These are phyloP conservation scores for Acer negundo DNA, from an alignment of 345 rosid species.

Conservation along the genomic window DNA sequence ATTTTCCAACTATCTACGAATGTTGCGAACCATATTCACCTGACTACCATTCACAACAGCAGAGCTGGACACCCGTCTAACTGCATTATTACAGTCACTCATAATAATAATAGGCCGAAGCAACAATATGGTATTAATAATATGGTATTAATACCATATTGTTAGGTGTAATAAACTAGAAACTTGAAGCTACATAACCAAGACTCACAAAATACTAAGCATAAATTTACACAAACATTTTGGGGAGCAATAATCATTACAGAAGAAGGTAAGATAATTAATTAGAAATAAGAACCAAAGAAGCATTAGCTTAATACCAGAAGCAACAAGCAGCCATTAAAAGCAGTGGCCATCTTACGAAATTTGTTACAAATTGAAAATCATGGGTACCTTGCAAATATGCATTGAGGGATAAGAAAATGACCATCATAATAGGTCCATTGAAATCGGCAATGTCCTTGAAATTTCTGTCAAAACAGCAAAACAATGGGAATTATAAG, in stretches of 20 bases:
- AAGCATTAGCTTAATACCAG: background rate
- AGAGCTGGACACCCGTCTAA: no score
- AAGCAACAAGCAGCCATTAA: background rate
- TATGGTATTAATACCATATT: background rate
- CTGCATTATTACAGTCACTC: no score
- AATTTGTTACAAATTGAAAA: conserved; percentile 7
- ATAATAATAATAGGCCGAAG: no score
- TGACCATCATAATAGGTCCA: conserved; percentile 74
- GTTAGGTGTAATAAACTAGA: background rate
- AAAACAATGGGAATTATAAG: no score
- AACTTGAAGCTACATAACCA: background rate
- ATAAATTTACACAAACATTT: background rate
- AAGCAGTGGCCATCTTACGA: conserved; percentile 8
- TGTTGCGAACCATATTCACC: no score
- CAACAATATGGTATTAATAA: no score
- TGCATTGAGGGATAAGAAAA: conserved; percentile 77
- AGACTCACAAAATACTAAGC: background rate
- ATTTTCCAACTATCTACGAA: no score
- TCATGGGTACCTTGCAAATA: conserved; percentile 56
- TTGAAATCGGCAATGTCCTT: no score
- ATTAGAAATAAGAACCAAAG: background rate
- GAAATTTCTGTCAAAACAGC: no score
- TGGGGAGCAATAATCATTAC: background rate
- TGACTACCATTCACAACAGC: no score
- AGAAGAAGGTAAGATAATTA: background rate